Base-by-base conservation (phyloP, 2,329 filamentous ascomycete genomes). In the Venturia carpophila region DNA sequence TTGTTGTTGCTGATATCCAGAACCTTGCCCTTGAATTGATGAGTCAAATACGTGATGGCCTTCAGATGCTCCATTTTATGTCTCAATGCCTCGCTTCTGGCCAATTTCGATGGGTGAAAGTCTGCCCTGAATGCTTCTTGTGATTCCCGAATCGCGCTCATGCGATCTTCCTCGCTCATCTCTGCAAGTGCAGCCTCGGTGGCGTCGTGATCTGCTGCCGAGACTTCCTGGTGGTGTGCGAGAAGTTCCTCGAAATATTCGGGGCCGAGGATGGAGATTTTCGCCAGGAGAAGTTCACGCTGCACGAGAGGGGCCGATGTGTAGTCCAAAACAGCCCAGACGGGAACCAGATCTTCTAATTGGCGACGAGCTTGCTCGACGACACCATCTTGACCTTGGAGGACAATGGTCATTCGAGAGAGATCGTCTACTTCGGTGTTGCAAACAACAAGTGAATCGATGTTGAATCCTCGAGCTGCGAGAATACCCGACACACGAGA, bases 191-290 rank as follows among this genome's bases (percentile, higher is more conserved):
- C 49, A 5, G 41, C 37, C 21, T 58, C 62, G 27, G 73, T 72
- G 43, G 64, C 63, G 65, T 66, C 66, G 37, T 67, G 75, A 37
- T 79, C 78, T 3, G 80, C 78, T 27, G 82, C 80, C 13, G 84
- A 87, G 77, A 97, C 96, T 79, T 97, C 94, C 66, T 92, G 87
- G 79, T 99, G 94, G 78, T 99, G 94, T 65, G 91, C 88, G 69
- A 97, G 86, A 65, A 99, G 84, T 79, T 99, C 94, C 79, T 97
- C 93, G 71, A 97, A 99, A 79, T 96, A 97, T 81, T 99, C 94
- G 6, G 94, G 94, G 0, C 94, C 94, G 45, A 99, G 84, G 67
- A 96, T 96, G 77, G 93, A 96, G 78, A 99, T 85, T 82, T 99
- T 99, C 72, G 94, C 93, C 45, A 99, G 86, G 10, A 99, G 84